phyloP scores from a whole-genome alignment of 2,329 filamentous ascomycete genomes.

The Pestalotiopsis sp. region DNA sequence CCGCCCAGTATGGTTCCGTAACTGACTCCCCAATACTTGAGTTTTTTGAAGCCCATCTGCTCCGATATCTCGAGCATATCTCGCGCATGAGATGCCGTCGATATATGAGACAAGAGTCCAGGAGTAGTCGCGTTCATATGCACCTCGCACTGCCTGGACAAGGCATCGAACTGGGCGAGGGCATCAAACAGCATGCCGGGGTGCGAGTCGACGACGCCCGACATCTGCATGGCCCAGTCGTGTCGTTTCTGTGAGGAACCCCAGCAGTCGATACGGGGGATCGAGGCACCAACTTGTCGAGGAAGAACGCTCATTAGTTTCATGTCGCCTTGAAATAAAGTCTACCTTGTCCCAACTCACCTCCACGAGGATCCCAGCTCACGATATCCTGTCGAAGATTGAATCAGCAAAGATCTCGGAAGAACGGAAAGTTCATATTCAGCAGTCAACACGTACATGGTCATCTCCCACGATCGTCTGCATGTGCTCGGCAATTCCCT shows the following conservation, averaged over 20 bases:
- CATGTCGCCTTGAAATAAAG: no score
- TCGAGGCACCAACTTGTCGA: constrained; percentile 44
- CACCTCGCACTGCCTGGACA: constrained; percentile 8
- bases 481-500: constrained; percentile 28
- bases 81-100: constrained; percentile 45
- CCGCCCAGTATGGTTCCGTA: constrained; percentile 56
- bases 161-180: neutral
- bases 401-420: constrained; percentile 17
- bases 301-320: neutral
- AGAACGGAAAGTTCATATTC: neutral
- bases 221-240: constrained; percentile 45
- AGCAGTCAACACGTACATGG: constrained; percentile 33
- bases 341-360: no score
- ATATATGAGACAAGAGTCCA: constrained; percentile 39
- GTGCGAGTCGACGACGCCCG: constrained; percentile 48
- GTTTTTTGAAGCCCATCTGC: constrained; percentile 40
- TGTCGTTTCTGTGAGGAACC: constrained; percentile 39
- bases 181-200: constrained; percentile 29
- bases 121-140: constrained; percentile 13
- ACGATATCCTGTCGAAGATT: constrained; percentile 42
- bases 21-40: constrained; percentile 57
- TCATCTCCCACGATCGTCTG: constrained; percentile 50
- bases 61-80: constrained; percentile 50
- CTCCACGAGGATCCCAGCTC: constrained; percentile 52
- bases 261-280: constrained; percentile 55